Evolutionary conservation across 306 rosid species (phyloP).

Genomic region (Hippophae tibetana): DNA sequence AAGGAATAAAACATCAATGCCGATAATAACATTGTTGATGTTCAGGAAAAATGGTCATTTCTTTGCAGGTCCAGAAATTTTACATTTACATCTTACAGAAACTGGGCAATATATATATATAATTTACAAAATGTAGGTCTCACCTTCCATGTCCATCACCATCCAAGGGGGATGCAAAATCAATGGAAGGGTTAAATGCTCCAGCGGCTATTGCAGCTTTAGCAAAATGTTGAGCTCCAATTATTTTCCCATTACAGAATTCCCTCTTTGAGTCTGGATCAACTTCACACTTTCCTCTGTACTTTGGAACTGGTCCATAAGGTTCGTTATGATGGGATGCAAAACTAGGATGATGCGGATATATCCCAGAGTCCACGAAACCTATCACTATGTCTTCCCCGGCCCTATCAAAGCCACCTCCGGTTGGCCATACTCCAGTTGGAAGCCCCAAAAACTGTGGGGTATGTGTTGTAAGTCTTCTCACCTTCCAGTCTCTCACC

Average conservation of each 20-base stretch:
- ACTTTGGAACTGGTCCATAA: constrained; percentile 71
- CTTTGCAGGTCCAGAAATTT: background rate
- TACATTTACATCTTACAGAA: background rate
- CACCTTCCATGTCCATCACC: constrained; percentile 99
- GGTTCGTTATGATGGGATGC: constrained; percentile 55
- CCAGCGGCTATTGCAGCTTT: constrained; percentile 97
- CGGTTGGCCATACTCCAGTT: constrained; percentile 99
- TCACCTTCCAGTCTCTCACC: constrained; percentile 93
- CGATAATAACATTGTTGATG: background rate
- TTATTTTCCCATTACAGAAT: constrained; percentile 91
- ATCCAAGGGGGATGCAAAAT: constrained; percentile 90
- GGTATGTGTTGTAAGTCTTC: constrained; percentile 86
- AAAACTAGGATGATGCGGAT: constrained; percentile 90
- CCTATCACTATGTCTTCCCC: constrained; percentile 98
- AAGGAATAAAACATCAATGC: constrained; percentile 7
- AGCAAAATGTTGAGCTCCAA: constrained; percentile 99
- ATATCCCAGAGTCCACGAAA: constrained; percentile 93
- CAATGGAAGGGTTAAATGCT: constrained; percentile 79
- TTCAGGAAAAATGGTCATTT: background rate
- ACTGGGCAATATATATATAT: background rate
- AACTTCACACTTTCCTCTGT: constrained; percentile 89
- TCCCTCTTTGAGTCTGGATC: constrained; percentile 73
- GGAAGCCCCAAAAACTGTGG: constrained; percentile 99
- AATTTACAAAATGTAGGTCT: constrained; percentile 17
- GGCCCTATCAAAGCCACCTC: constrained; percentile 96